A percentile compares a stretch with the other conserved stretches of the same genome.
Conservation (phyloP, 2,329 filamentous ascomycete species). For the Magnaporthiopsis incrustans region DNA sequence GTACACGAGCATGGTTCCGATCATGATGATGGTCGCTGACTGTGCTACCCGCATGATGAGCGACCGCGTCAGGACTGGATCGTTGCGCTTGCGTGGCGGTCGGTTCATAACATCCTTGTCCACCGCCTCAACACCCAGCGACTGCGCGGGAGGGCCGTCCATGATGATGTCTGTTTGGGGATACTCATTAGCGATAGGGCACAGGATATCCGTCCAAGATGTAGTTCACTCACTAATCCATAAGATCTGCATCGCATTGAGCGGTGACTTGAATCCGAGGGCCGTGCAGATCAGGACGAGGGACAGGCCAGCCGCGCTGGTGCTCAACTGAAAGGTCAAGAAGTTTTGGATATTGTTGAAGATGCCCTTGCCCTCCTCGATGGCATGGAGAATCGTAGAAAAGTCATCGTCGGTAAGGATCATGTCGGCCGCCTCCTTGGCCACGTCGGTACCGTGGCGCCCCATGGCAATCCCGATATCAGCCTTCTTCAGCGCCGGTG, state of each 20-base stretch:
- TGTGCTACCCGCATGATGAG: constrained; percentile 80
- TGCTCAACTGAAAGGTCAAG: constrained; percentile 95
- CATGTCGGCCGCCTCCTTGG: constrained; percentile 94
- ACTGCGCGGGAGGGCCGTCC: constrained; percentile 97
- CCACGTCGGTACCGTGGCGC: constrained; percentile 87
- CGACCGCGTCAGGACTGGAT: constrained; percentile 79
- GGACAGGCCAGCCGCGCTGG: constrained; percentile 85
- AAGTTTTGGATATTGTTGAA: constrained; percentile 99
- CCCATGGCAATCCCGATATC: constrained; percentile 99
- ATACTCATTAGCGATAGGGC: constrained; percentile 7
- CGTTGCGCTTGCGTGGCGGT: constrained; percentile 77
- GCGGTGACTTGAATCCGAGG: constrained; percentile 85
- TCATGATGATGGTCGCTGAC: constrained; percentile 82
- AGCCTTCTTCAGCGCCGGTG: constrained; percentile 90
- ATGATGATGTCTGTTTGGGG: constrained; percentile 85
- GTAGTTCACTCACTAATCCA: constrained; percentile 82
- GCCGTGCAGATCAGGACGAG: constrained; percentile 89
- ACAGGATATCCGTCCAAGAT: background rate
- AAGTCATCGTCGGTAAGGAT: constrained; percentile 86
- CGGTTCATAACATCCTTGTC: constrained; percentile 91
- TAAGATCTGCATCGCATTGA: constrained; percentile 99
- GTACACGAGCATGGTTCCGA: constrained; percentile 87
- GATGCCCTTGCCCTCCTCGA: constrained; percentile 98
- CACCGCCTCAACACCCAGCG: constrained; percentile 88
- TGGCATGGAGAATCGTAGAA: constrained; percentile 84